Conservation (phyloP, 1,284 basidiomycete genomes). For the Tilletia caries region DNA sequence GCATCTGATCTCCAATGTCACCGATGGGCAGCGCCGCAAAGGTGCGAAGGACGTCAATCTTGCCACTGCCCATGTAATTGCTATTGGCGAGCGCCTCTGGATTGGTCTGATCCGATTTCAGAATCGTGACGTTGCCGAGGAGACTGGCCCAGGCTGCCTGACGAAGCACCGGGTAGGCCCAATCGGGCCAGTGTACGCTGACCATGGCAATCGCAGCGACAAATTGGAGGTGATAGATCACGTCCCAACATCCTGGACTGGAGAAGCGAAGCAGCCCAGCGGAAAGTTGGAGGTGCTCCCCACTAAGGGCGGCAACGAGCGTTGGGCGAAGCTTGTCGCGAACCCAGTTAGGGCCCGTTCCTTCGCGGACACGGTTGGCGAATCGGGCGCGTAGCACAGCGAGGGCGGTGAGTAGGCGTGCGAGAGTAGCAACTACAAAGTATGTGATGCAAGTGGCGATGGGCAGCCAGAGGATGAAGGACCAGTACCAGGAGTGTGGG, state of each 20-base stretch:
- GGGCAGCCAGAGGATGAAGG: constrained; percentile 76
- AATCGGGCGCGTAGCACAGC: constrained; percentile 30
- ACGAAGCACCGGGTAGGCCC: constrained; percentile 65
- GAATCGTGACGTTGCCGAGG: constrained; percentile 33
- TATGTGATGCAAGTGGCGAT: constrained; percentile 74
- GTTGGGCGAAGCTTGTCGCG: constrained; percentile 40
- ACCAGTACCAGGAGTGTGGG: constrained; percentile 66
- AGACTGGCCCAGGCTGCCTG: constrained; percentile 55
- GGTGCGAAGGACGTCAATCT: constrained; percentile 27
- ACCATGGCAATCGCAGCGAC: constrained; percentile 75
- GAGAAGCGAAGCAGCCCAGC: constrained; percentile 85
- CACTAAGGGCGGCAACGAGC: constrained; percentile 79
- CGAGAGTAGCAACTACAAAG: constrained; percentile 73
- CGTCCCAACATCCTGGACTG: constrained; percentile 86
- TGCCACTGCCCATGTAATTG: neutral
- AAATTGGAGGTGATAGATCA: constrained; percentile 86
- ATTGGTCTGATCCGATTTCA: constrained; percentile 20
- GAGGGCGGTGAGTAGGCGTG: constrained; percentile 58
- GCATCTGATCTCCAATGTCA: constrained; percentile 60
- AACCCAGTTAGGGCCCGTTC: constrained; percentile 36
- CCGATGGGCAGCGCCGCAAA: constrained; percentile 32
- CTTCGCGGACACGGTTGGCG: constrained; percentile 43
- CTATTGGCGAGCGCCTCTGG: neutral
- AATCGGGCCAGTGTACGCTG: constrained; percentile 87
- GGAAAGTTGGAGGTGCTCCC: constrained; percentile 76